Percentiles rank a stretch among this genome's conserved stretches.
Conservation (phyloP, 1,139 yeast genomes). For the Candida gigantensis region DNA sequence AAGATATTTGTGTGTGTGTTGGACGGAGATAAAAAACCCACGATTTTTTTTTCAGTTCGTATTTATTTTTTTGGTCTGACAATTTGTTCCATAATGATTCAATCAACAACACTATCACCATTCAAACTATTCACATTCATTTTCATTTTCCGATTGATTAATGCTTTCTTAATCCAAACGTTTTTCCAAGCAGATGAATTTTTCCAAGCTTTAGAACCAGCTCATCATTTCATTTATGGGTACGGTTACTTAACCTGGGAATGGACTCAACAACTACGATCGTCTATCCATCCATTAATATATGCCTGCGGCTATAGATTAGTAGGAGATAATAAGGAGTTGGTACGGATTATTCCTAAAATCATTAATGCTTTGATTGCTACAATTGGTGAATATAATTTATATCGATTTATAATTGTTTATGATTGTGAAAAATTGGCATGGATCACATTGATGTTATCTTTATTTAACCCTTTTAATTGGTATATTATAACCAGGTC, state of each 20-base stretch:
- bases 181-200: slow-evolving; percentile 97
- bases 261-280: slow-evolving; percentile 75
- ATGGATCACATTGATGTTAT: slow-evolving; percentile 46
- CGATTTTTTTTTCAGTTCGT: too few relatives aligned
- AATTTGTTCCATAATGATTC: background rate
- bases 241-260: slow-evolving; percentile 95
- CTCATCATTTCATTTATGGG: slow-evolving; percentile 72
- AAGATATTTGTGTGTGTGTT: too few relatives aligned
- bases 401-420: slow-evolving; percentile 49
- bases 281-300: slow-evolving; percentile 76
- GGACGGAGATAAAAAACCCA: too few relatives aligned
- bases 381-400: slow-evolving; percentile 66
- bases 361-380: slow-evolving; percentile 70
- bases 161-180: slow-evolving; percentile 64
- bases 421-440: slow-evolving; percentile 43
- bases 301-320: slow-evolving; percentile 50
- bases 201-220: slow-evolving; percentile 93
- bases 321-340: slow-evolving; percentile 14
- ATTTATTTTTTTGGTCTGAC: background rate
- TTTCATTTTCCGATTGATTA: slow-evolving; percentile 37
- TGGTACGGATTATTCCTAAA: slow-evolving; percentile 52
- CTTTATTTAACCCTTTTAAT: slow-evolving; percentile 76
- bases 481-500: slow-evolving; percentile 82
- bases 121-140: slow-evolving; percentile 10
- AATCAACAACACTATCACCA: slow-evolving; percentile 4